Percentiles rank a stretch among this genome's conserved stretches.
Evolutionary conservation across 2,329 filamentous ascomycete species (phyloP).

Genomic region (Sphaerulina musiva): DNA sequence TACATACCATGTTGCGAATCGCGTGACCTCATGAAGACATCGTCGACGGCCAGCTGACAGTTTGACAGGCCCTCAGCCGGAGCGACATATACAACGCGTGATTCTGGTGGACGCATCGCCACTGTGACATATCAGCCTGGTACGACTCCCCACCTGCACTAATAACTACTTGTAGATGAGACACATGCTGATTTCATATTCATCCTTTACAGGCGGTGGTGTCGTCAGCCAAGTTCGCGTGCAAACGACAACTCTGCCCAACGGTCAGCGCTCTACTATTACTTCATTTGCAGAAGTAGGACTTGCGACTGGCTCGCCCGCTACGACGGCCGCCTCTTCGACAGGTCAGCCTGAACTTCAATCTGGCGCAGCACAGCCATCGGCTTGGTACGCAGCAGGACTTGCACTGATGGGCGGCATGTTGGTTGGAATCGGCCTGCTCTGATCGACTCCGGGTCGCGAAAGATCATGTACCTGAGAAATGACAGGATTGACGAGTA

Average conservation of each 20-base stretch:
- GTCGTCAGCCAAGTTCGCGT: slow-evolving; percentile 38
- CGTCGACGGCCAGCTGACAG: neutral
- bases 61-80: slow-evolving; percentile 26
- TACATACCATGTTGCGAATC: neutral
- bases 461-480: neutral
- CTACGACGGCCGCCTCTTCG: slow-evolving; percentile 3
- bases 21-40: neutral
- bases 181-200: neutral
- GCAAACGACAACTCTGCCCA: slow-evolving; percentile 31
- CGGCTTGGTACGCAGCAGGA: slow-evolving; percentile 26
- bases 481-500: neutral
- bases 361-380: slow-evolving; percentile 31
- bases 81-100: slow-evolving; percentile 41
- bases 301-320: slow-evolving; percentile 14
- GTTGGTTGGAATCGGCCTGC: slow-evolving; percentile 30
- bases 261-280: slow-evolving; percentile 36
- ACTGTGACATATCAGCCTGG: slow-evolving; percentile 44
- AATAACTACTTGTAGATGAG: neutral
- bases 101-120: slow-evolving; percentile 37
- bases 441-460: slow-evolving; percentile 5
- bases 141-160: neutral
- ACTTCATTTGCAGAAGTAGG: slow-evolving; percentile 43
- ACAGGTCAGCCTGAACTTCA: slow-evolving; percentile 35
- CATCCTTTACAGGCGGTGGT: slow-evolving; percentile 27
- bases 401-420: slow-evolving; percentile 32